A percentile compares a stretch with the other conserved stretches of the same genome.
Conservation (phyloP, 2,329 filamentous ascomycete genomes). For the Oidium heveae region DNA sequence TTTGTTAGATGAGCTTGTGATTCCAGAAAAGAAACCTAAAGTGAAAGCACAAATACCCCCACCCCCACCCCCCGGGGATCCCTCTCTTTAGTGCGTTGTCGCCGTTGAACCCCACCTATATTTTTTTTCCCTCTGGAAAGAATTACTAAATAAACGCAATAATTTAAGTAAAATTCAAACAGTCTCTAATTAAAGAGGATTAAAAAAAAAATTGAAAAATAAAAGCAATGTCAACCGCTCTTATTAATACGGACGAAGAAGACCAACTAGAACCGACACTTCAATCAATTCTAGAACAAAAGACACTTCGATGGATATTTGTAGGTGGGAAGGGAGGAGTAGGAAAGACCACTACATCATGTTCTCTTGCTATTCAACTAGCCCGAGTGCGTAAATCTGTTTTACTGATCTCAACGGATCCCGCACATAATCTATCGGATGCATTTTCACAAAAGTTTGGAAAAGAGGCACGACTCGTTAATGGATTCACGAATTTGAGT, state of each 20-base stretch:
- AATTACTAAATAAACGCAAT: too few relatives aligned
- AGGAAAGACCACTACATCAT: constrained; percentile 98
- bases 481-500: constrained; percentile 80
- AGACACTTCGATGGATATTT: constrained; percentile 93
- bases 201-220: too few relatives aligned
- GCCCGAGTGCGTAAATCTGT: constrained; percentile 87
- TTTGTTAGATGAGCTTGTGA: too few relatives aligned
- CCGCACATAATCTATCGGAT: constrained; percentile 91
- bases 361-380: constrained; percentile 92
- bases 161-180: too few relatives aligned
- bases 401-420: constrained; percentile 92
- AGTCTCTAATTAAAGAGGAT: too few relatives aligned
- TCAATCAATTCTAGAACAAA: constrained; percentile 85
- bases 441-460: constrained; percentile 98
- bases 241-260: constrained; percentile 30
- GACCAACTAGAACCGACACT: constrained; percentile 76
- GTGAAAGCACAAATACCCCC: too few relatives aligned
- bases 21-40: too few relatives aligned
- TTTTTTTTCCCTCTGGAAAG: too few relatives aligned
- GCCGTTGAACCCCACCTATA: too few relatives aligned
- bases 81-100: too few relatives aligned
- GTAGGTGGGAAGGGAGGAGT: constrained; percentile 96
- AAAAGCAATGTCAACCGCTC: constrained; percentile 17
- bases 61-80: too few relatives aligned
- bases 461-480: constrained; percentile 82